phyloP scores from a whole-genome alignment of 495 filamentous ascomycete species.

The Aspergillus steynii region DNA sequence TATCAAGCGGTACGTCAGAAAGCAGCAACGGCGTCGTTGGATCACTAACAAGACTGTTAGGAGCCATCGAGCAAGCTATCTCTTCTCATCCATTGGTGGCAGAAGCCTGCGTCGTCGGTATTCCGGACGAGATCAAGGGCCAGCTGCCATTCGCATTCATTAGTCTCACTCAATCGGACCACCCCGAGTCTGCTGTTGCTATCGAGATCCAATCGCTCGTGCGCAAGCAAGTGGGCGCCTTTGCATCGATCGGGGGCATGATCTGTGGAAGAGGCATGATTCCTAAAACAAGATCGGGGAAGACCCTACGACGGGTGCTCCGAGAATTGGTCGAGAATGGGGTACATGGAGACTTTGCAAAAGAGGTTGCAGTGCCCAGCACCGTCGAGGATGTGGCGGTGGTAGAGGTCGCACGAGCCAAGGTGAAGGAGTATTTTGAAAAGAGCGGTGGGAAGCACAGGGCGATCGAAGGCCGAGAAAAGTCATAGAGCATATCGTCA shows the following conservation, averaged over 20 bases:
- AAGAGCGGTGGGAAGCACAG: no score
- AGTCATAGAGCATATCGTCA: no score
- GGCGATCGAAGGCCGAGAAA: no score
- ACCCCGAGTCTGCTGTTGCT: constrained; percentile 52
- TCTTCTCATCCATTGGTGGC: constrained; percentile 80
- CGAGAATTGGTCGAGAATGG: constrained; percentile 64
- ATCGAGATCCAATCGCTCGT: constrained; percentile 73
- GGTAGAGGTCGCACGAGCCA: constrained; percentile 44
- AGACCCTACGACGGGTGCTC: constrained; percentile 48
- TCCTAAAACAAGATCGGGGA: constrained; percentile 83
- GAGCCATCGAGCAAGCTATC: constrained; percentile 74
- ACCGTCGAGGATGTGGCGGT: constrained; percentile 50
- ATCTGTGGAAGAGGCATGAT: constrained; percentile 81
- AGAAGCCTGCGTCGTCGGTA: constrained; percentile 85
- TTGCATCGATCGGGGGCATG: constrained; percentile 82
- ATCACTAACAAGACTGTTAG: no score
- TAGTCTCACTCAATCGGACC: constrained; percentile 75
- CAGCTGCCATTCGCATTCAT: constrained; percentile 88
- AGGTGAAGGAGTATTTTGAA: constrained; percentile 49
- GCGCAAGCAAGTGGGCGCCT: constrained; percentile 84
- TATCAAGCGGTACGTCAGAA: constrained; percentile 51
- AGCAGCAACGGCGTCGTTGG: constrained; percentile 38
- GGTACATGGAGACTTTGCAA: constrained; percentile 45
- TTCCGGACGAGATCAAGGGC: constrained; percentile 80
- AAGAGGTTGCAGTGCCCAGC: constrained; percentile 42